Percentiles rank a stretch among this genome's conserved stretches.
Evolutionary conservation across 495 filamentous ascomycete genomes (phyloP).

Genomic region (Aspergillus asperescens): DNA sequence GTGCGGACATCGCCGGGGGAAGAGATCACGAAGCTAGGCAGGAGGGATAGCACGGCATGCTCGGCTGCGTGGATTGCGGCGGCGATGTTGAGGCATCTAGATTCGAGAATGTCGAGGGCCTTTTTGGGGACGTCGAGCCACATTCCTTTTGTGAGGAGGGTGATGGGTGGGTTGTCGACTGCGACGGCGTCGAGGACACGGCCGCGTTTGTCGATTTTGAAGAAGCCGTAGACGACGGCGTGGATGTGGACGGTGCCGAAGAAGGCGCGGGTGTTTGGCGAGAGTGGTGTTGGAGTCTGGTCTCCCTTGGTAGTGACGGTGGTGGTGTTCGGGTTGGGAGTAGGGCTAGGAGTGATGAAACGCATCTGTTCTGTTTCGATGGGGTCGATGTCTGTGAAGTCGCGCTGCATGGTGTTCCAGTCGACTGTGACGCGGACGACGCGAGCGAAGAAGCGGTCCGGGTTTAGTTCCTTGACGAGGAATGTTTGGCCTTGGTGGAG

Average conservation of each 20-base stretch:
- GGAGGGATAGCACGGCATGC: conserved; percentile 78
- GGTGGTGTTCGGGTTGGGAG: background rate
- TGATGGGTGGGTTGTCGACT: conserved; percentile 88
- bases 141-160: conserved; percentile 81
- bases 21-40: conserved; percentile 84
- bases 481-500: conserved; percentile 91
- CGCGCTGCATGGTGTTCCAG: conserved; percentile 90
- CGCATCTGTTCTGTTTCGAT: conserved; percentile 81
- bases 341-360: conserved; percentile 39
- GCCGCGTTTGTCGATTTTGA: conserved; percentile 79
- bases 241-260: conserved; percentile 79
- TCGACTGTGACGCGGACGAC: conserved; percentile 82
- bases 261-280: conserved; percentile 54
- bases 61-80: conserved; percentile 92
- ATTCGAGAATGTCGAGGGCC: conserved; percentile 73
- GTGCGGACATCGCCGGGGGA: conserved; percentile 87
- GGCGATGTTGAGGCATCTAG: conserved; percentile 69
- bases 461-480: conserved; percentile 82
- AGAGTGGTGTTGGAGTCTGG: background rate
- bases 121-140: conserved; percentile 86
- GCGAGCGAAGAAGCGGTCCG: conserved; percentile 67
- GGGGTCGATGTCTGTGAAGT: conserved; percentile 93
- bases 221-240: conserved; percentile 88
- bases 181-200: conserved; percentile 87
- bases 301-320: too few species aligned